phyloP scores from a whole-genome alignment of 2,329 filamentous ascomycete species.

The Didymella lethalis region DNA sequence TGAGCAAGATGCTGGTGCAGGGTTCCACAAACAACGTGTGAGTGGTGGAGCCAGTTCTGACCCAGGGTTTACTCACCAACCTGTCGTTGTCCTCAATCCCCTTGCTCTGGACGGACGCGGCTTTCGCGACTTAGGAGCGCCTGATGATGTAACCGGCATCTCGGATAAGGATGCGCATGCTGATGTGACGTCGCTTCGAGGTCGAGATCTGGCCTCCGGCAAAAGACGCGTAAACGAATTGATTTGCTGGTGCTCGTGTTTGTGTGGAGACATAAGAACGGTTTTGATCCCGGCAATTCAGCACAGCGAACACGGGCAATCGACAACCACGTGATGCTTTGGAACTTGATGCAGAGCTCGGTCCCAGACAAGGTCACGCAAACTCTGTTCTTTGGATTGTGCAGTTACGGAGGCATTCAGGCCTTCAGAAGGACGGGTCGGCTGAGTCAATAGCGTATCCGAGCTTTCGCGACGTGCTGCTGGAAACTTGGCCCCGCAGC shows the following conservation, averaged over 20 bases:
- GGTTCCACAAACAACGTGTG: neutral
- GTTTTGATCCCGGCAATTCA: slow-evolving; percentile 14
- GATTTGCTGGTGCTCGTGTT: slow-evolving; percentile 18
- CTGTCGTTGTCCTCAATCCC: slow-evolving; percentile 56
- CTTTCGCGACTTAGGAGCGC: slow-evolving; percentile 43
- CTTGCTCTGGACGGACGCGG: slow-evolving; percentile 54
- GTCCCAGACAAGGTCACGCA: neutral
- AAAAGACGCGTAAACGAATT: slow-evolving; percentile 13
- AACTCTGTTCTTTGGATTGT: neutral
- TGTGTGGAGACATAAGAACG: slow-evolving; percentile 16
- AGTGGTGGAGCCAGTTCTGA: neutral
- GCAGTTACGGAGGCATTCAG: neutral
- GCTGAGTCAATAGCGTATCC: slow-evolving; percentile 12
- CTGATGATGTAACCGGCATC: slow-evolving; percentile 41
- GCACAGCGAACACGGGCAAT: slow-evolving; percentile 12
- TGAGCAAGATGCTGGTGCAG: neutral
- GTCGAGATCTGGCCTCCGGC: slow-evolving; percentile 34
- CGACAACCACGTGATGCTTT: slow-evolving; percentile 13
- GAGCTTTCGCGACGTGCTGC: neutral
- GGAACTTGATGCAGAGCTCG: slow-evolving; percentile 1
- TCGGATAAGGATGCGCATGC: slow-evolving; percentile 33
- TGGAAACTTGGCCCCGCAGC: slow-evolving; percentile 8
- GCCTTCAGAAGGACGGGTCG: slow-evolving; percentile 1
- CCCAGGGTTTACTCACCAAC: slow-evolving; percentile 48
- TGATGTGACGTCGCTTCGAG: slow-evolving; percentile 40